Base-by-base conservation (phyloP, 129 eudicot genomes). In the Escallonia rubra region DNA sequence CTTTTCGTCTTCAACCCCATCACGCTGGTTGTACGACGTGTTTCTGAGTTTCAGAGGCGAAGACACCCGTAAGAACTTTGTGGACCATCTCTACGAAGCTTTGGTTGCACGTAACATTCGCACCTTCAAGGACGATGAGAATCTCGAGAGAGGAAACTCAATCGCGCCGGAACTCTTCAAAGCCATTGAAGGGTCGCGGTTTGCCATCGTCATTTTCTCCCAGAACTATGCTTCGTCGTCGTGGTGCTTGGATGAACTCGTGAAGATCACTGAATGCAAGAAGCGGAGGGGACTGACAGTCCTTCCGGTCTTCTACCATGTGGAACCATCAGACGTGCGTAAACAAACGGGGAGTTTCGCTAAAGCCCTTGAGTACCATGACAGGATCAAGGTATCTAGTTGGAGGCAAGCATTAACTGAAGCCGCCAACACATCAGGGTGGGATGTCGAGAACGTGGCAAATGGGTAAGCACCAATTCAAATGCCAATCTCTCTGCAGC, bases 231-330 rank as follows among this genome's bases (percentile, higher is more conserved):
- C 80, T 3, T 61, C 71, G 34, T 80, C 85, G 3, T 44, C 54
- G n/a, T 80, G 80, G 80, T 75, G 85, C 70, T 74, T 80, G n/a
- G 77, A 80, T 4, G 85, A 75, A 70, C 74, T 80, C 11, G 76
- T 67, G 0, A 75, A 38, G 46, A 70, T 80, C 49, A 70, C 63
- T 16, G 63, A 72, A 63, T 44, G 68, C 67, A 23, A 23, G 34
- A 23, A 23, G 34, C 34, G 34, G 34, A 23, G 34, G 34, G 34
- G 34, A 23, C 34, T 23, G 34, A 23, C 34, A 23, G 34, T 23
- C 34, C 34, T 23, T 23, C 34, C 34, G 34, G 34, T 23, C 34
- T 23, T 23, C 34, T 23, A 23, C 34, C 34, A 23, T 23, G 34
- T 23, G 34, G 34, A 23, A 23, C 34, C 34, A 23, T 23, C 34